Base-by-base conservation (phyloP, 1,139 yeast genomes). In the Blastobotrys persicus region DNA sequence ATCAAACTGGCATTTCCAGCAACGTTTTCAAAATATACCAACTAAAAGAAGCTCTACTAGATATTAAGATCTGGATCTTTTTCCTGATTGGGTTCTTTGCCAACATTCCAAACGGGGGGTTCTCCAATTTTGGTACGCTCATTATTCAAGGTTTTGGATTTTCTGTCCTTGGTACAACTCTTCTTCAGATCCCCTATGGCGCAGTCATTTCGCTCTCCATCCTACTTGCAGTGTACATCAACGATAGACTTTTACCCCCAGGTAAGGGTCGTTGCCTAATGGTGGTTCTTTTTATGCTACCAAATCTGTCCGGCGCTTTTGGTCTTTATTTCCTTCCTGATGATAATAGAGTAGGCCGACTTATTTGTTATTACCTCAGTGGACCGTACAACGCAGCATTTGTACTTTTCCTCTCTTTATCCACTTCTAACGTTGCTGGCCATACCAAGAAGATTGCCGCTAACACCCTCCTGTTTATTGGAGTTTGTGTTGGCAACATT, bases 391-490 rank as follows among this genome's bases (percentile, higher is more conserved):
- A 68, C 16, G 71, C 78, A 34, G 74, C 77, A 0, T 71, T 75
- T 53, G 76, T 78, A 28, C 72, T 80, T 55, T 59, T 74, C 38
- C 69, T 79, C 54, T 68, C 80, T 4, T 63, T 73, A 49, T 67
- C 77, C 44, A 69, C 79, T 37, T 72, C 78, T n/a, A 80, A 80
- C 57, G 71, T 75, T 33, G 79, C 81, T 12, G 85, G 84, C 26
- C 77, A 78, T 52, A 78, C 84, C 31, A 80, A 79, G 62, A 77
- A 74, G 59, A 68, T 67, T 44, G 73, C 78, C 38, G 72, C 72
- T 45, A 65, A 59, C 49, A 67, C 69, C 2, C 43, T 75, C 66
- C 56, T 78, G 49, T 72, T 79, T 51, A 63, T 80, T 49, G 80
- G 77, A 1, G 78, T 76, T 59, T 77, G 81, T 58, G 76, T 75